Evolutionary conservation across 2,329 filamentous ascomycete genomes (phyloP), one percentile per base, ranked within the genome.

Genomic region (Cyanodermella asteris): DNA sequence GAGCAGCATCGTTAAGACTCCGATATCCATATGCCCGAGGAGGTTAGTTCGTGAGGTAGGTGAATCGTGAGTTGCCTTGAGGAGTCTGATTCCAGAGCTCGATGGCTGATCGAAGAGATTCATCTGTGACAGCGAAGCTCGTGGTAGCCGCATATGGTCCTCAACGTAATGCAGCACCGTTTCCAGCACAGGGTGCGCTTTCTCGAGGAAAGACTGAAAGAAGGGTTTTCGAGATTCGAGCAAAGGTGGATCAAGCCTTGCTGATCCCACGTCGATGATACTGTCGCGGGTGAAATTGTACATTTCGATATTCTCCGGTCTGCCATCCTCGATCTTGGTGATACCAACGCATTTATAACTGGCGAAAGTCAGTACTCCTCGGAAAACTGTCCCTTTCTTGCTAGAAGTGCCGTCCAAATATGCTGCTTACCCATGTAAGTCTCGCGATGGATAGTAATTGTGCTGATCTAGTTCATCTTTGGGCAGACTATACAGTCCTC

Each of bases 21-120:
- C 61, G 32, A 64, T 63, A 34, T 67, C 62, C 3, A 61, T 64
- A 36, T 67, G 62, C 28, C 58, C 56, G 13, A 56, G 5, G 6
- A 28, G 4, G 11, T 56, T 13, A 61, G 36, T 3, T 53, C 50
- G 3, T 52, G 51, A 19, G 42, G 44, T 13, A 44, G 40, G 34
- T 56, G 49, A 17, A 51, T 42, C 4, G 35, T 28, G 33, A 60
- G 56, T 2, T 56, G 53, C 5, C 57, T 55, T 2, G 53, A 53
- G 16, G 61, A 64, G 56, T 18, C 61, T 55, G n/a, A 64, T 51
- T 32, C 61, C 58, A 36, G 63, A 55, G 13, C 59, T 59, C 13
- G 53, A 57, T n/a, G 30, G 23, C 4, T 40, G 38, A 8, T 42
- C 19, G 3, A 59, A 38, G 5, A 47, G 42, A 38, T 65, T 61